Percentiles rank a stretch among this genome's conserved stretches.
Evolutionary conservation across 495 filamentous ascomycete genomes (phyloP).

Genomic region (Evansstolkia leycettana): DNA sequence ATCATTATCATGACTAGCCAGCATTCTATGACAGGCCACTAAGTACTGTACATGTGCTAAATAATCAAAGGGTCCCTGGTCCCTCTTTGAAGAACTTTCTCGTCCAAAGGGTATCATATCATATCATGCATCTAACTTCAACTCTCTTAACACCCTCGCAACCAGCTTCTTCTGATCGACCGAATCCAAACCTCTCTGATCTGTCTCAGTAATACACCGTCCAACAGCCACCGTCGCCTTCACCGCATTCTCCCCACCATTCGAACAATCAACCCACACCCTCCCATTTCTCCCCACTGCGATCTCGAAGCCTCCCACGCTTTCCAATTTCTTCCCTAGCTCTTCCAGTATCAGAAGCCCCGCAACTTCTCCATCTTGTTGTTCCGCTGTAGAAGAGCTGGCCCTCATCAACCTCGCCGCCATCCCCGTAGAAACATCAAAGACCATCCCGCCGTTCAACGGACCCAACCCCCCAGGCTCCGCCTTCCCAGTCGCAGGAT

Average conservation of each 20-base stretch:
- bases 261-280: constrained; percentile 70
- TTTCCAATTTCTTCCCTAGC: constrained; percentile 61
- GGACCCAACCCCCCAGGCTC: constrained; percentile 83
- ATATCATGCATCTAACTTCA: constrained; percentile 26
- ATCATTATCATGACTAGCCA: no score
- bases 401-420: constrained; percentile 54
- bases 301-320: constrained; percentile 65
- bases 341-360: constrained; percentile 67
- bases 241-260: constrained; percentile 42
- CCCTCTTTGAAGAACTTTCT: no score
- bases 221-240: constrained; percentile 64
- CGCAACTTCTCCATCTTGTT: constrained; percentile 46
- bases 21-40: no score
- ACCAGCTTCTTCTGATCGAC: constrained; percentile 76
- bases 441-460: constrained; percentile 77
- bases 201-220: constrained; percentile 65
- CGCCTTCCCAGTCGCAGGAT: constrained; percentile 71
- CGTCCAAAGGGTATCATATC: no score
- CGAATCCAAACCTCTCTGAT: constrained; percentile 49
- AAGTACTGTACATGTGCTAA: no score
- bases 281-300: constrained; percentile 90
- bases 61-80: no score
- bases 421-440: constrained; percentile 67
- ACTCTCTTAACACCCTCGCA: constrained; percentile 46
- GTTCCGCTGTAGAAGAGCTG: constrained; percentile 41